These are phyloP conservation scores for Amylostereum areolatum DNA, from an alignment of 1,284 basidiomycete species.

Conservation along the genomic window DNA sequence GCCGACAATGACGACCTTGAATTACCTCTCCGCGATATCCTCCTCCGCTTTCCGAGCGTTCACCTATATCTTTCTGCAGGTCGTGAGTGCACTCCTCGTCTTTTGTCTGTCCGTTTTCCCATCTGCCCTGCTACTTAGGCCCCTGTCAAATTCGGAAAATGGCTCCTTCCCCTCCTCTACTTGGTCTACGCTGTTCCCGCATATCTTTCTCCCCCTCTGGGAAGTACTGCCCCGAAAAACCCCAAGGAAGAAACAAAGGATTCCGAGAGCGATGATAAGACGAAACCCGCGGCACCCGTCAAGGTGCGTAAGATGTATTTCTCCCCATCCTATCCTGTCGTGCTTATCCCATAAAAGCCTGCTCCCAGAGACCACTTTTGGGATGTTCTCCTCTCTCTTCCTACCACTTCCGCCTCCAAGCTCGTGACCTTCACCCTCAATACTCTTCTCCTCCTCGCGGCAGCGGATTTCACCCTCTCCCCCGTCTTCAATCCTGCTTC, in stretches of 20 bases:
- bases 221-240: neutral
- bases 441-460: constrained; percentile 40
- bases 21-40: constrained; percentile 10
- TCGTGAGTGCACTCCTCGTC: constrained; percentile 23
- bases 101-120: neutral
- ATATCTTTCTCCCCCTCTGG: neutral
- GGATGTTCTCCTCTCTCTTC: constrained; percentile 34
- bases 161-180: constrained; percentile 26
- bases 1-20: too few species aligned
- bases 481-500: constrained; percentile 49
- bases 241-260: neutral
- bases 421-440: constrained; percentile 44
- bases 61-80: constrained; percentile 33
- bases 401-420: constrained; percentile 32
- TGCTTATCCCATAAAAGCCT: too few species aligned
- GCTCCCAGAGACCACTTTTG: constrained; percentile 2
- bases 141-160: constrained; percentile 25
- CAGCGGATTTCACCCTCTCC: constrained; percentile 42
- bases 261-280: neutral
- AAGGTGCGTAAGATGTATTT: too few species aligned
- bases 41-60: constrained; percentile 34
- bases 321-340: too few species aligned
- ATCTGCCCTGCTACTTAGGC: constrained; percentile 18
- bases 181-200: constrained; percentile 5
- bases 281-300: too few species aligned